Conservation (phyloP, 1,139 yeast genomes). For the Petasospora fabianii region DNA sequence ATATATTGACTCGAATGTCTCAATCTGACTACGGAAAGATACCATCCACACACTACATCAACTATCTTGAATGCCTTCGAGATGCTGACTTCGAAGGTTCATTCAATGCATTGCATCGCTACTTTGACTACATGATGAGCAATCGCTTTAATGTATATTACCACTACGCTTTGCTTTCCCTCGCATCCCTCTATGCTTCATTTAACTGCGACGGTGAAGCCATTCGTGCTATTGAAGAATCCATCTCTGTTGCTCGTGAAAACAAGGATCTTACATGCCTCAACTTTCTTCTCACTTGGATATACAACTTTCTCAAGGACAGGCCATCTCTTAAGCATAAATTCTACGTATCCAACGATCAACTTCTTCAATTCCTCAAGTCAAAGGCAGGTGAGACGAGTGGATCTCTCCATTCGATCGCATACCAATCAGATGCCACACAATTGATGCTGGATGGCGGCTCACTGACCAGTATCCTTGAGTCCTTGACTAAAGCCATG, state of each 20-base stretch:
- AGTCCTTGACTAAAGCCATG: slow-evolving; percentile 50
- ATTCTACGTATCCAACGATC: slow-evolving; percentile 45
- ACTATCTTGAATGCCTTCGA: slow-evolving; percentile 59
- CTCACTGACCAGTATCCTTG: slow-evolving; percentile 42
- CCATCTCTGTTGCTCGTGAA: slow-evolving; percentile 84
- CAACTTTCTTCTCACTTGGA: slow-evolving; percentile 77
- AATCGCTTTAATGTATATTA: slow-evolving; percentile 60
- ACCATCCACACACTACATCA: slow-evolving; percentile 63
- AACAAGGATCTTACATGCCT: slow-evolving; percentile 72
- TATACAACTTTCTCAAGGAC: slow-evolving; percentile 64
- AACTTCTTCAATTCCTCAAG: slow-evolving; percentile 60
- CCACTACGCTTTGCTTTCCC: slow-evolving; percentile 77
- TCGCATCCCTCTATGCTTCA: slow-evolving; percentile 74
- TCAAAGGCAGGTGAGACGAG: slow-evolving; percentile 54
- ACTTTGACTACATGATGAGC: slow-evolving; percentile 83
- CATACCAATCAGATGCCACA: slow-evolving; percentile 57
- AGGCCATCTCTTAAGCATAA: slow-evolving; percentile 56
- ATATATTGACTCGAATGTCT: slow-evolving; percentile 47
- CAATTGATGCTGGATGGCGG: slow-evolving; percentile 51
- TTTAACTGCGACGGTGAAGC: slow-evolving; percentile 78
- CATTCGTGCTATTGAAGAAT: slow-evolving; percentile 77
- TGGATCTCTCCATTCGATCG: slow-evolving; percentile 48
- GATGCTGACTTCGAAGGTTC: slow-evolving; percentile 71
- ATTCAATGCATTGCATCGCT: slow-evolving; percentile 68
- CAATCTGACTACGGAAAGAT: slow-evolving; percentile 49